These are phyloP conservation scores for Aulographum hederae DNA, from an alignment of 2,329 filamentous ascomycete genomes.

Conservation along the genomic window DNA sequence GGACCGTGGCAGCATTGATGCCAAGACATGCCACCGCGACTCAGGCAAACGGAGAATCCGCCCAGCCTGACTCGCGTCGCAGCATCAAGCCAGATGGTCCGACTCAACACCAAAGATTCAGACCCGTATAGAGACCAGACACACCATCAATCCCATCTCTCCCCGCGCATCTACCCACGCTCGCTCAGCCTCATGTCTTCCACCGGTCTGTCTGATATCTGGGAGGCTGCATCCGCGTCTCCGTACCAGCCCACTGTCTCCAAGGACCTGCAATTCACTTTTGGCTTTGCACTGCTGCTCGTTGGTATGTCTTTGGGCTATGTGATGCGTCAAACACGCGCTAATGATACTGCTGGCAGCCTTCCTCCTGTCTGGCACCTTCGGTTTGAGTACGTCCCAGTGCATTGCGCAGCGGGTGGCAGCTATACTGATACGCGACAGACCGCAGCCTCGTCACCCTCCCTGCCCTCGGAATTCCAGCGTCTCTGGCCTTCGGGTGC, in stretches of 20 bases:
- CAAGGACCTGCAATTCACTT: constrained; percentile 69
- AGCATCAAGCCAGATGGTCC: no score
- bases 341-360: constrained; percentile 18
- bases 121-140: no score
- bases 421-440: constrained; percentile 21
- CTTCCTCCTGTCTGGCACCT: constrained; percentile 55
- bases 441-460: constrained; percentile 69
- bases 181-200: constrained; percentile 15
- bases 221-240: constrained; percentile 78
- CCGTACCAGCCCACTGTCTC: constrained; percentile 64
- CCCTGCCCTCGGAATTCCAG: constrained; percentile 62
- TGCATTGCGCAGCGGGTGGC: constrained; percentile 9
- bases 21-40: no score
- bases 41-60: no score
- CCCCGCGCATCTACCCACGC: no score
- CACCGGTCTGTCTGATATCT: constrained; percentile 56
- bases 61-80: no score
- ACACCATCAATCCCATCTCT: no score
- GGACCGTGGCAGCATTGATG: no score
- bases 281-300: constrained; percentile 60
- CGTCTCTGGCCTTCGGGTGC: constrained; percentile 80
- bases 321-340: no score
- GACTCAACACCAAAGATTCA: no score
- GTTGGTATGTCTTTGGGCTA: constrained; percentile 31
- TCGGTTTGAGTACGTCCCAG: constrained; percentile 59